Conservation (phyloP, 495 filamentous ascomycete genomes). For the Talaromyces liani region DNA sequence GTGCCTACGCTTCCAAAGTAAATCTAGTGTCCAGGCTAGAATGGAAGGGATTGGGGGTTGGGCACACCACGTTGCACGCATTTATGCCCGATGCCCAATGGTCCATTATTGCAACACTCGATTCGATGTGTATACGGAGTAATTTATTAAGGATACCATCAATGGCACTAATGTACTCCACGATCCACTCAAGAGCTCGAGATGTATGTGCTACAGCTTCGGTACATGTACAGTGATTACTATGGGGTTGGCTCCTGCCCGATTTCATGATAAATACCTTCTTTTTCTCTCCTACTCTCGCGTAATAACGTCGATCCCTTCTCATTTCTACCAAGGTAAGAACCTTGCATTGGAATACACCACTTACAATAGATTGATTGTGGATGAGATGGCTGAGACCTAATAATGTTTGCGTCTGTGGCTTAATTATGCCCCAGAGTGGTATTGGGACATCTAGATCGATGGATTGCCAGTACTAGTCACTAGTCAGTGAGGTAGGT, state of each 20-base stretch:
- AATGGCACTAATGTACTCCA: background rate
- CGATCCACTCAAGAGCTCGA: background rate
- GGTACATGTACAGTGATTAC: background rate
- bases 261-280: background rate
- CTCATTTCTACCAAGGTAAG: background rate
- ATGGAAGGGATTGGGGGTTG: background rate
- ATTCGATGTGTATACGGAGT: background rate
- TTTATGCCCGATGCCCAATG: conserved; percentile 9
- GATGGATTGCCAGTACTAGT: background rate
- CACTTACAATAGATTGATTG: background rate
- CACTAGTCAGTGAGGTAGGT: background rate
- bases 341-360: background rate
- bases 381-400: background rate
- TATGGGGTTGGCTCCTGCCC: background rate
- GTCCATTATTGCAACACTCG: background rate
- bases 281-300: background rate
- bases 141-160: background rate
- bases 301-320: background rate
- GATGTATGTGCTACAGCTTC: background rate
- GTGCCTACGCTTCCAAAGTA: background rate
- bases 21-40: background rate
- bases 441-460: background rate
- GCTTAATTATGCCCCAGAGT: background rate
- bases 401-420: background rate
- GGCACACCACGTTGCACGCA: conserved; percentile 8